Percentiles rank a stretch among this genome's conserved stretches.
Conservation (phyloP, 2,329 filamentous ascomycete species). For the Epichloe sibirici region DNA sequence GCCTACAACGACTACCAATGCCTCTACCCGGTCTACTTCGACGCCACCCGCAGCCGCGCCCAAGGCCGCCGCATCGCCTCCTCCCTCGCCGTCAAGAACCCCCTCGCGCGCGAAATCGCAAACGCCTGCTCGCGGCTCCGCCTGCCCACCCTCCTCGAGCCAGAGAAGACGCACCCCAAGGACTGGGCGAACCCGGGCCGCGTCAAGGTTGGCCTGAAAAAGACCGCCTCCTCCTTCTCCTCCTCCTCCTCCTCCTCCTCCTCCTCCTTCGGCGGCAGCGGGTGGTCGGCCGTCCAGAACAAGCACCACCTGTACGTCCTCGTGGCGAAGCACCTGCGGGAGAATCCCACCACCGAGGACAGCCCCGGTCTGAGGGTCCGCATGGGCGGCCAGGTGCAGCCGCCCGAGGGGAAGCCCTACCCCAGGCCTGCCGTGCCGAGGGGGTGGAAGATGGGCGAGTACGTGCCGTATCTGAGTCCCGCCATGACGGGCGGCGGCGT, state of each 20-base stretch:
- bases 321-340: conserved; percentile 62
- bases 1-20: conserved; percentile 70
- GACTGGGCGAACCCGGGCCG: conserved; percentile 96
- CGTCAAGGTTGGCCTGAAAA: conserved; percentile 67
- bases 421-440: conserved; percentile 64
- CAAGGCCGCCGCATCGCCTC: conserved; percentile 70
- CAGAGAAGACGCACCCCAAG: conserved; percentile 84
- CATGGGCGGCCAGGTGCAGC: conserved; percentile 57
- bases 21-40: conserved; percentile 94
- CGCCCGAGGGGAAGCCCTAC: conserved; percentile 52
- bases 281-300: conserved; percentile 44
- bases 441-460: conserved; percentile 80
- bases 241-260: not conserved
- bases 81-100: conserved; percentile 65
- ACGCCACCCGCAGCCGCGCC: conserved; percentile 58
- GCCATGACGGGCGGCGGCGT: conserved; percentile 89
- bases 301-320: conserved; percentile 83
- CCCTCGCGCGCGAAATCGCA: conserved; percentile 79
- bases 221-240: conserved; percentile 11
- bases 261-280: too few species aligned
- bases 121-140: conserved; percentile 68
- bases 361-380: conserved; percentile 55
- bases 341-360: conserved; percentile 64
- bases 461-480: conserved; percentile 77
- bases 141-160: conserved; percentile 69